Base-by-base conservation (phyloP, 495 filamentous ascomycete genomes). In the Trichoderma orchidacearum region DNA sequence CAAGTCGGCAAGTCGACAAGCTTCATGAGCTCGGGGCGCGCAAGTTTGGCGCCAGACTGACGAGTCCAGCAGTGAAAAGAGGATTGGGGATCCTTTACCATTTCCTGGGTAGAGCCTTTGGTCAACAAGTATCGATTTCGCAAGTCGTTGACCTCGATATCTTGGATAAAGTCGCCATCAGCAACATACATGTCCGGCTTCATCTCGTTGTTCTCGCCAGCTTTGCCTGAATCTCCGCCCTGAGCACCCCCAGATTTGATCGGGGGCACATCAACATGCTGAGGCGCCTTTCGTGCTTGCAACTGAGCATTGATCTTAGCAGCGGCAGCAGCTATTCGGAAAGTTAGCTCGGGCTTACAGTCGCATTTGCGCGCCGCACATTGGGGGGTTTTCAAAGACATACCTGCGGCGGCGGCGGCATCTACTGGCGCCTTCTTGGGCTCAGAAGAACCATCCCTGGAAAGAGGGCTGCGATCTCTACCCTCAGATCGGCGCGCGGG, bases 71-170 rank as follows among this genome's bases (percentile, higher is more conserved):
- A 5, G n/a, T n/a, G 41, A 6, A 48, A 9, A 23, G n/a, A 73
- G 76, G 67, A 78, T 79, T 82, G 75, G 83, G 69, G 65, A 64
- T 66, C 68, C 89, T 85, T 96, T 97, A 98, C 93, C 93, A 91
- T 95, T 80, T 95, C 94, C 79, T 98, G 93, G 61, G 90, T 95
- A 64, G 88, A 85, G 62, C 93, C 92, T 80, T 95, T 98, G 60
- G 93, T 98, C 74, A 98, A 80, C 69, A 90, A 88, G 67, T 98
- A 98, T 62, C 91, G 87, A 68, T 98, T 98, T 63, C 92, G 89
- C 62, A 97, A 72, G 68, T 96, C 90, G 74, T 98, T 98, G 70
- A 98, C 89, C 70, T 97, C 93, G 65, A 98, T 95, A 66, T 97
- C 93, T 68, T 89, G 89, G 72, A 98, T 96, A 64, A 87, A 96